phyloP scores from a whole-genome alignment of 2,329 filamentous ascomycete species.

The Graphilbum fragrans region DNA sequence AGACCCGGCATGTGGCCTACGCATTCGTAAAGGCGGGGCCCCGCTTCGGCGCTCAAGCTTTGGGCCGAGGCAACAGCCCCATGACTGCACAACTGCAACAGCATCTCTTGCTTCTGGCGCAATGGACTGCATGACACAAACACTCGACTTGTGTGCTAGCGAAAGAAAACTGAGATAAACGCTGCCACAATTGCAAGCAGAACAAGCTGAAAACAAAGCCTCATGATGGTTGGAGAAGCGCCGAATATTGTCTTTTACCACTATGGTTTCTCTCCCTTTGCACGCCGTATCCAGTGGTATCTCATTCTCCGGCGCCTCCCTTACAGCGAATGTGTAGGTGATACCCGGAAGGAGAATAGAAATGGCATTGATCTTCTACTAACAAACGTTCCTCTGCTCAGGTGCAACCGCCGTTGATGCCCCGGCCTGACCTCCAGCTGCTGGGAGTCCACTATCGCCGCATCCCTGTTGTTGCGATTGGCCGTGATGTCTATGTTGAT shows the following conservation, averaged over 20 bases:
- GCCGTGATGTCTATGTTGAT: slow-evolving; percentile 57
- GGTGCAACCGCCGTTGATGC: slow-evolving; percentile 54
- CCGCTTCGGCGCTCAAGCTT: background rate
- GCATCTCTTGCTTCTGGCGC: no score
- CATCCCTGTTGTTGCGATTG: slow-evolving; percentile 56
- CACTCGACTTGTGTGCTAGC: no score
- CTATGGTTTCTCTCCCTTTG: slow-evolving; percentile 54
- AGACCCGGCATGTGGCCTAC: no score
- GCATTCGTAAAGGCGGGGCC: no score
- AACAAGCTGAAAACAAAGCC: background rate
- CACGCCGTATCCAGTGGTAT: slow-evolving; percentile 54
- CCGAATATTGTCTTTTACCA: slow-evolving; percentile 49
- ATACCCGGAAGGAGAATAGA: no score
- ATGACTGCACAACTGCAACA: background rate
- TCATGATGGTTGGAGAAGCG: slow-evolving; percentile 4
- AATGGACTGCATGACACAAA: no score
- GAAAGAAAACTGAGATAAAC: no score
- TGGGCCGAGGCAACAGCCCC: background rate
- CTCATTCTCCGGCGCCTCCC: slow-evolving; percentile 51
- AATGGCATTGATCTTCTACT: no score
- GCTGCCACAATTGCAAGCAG: no score
- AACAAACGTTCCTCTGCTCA: slow-evolving; percentile 20
- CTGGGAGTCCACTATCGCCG: slow-evolving; percentile 56
- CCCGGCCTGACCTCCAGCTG: slow-evolving; percentile 49
- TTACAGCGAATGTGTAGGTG: slow-evolving; percentile 54